Evolutionary conservation across 176 grass and related monocot genomes (phyloP), one percentile per base, ranked within the genome.

Genomic region (Oryza meyeriana): DNA sequence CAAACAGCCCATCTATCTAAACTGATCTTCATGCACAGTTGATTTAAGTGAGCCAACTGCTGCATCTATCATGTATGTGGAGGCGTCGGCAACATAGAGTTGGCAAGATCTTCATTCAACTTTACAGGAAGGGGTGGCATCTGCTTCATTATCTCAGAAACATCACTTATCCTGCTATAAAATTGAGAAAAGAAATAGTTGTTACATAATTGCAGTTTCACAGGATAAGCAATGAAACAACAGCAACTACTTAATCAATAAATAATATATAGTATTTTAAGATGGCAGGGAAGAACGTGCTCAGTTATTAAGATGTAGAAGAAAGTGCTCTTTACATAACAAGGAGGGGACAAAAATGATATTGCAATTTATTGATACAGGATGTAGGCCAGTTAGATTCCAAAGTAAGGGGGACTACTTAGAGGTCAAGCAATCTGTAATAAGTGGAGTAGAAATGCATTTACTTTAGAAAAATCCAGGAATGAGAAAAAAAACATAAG

Each of bases 61-160:
- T 2, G 22, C 65, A 5, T 10, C 27, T 26, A 55, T 87, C 74
- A 87, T 71, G 32, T 78, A 3, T 69, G 72, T 2, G 79, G 65
- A 82, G 58, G 58, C 58, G 72, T 92, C 7, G 85, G 94, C 70
- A 97, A 72, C 29, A 97, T 80, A 70, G 89, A 85, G 71, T 83
- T 92, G 10, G 87, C 94, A 16, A 97, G 87, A 20, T 94, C 89
- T 82, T 94, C 94, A 64, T 97, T 92, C 69, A 97, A 42, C 86
- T 97, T 92, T 41, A 88, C 89, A 26, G 91, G 91, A 74, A 97
- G 84, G 30, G 91, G 85, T 10, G 94, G 94, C 94, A 97, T 97
- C 79, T 97, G 91, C 85, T 72, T 97, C 94, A 97, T 97, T 92
- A 92, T 90, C 24, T 97, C 91, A 29, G 91, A 87, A 74, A 84